Evolutionary conservation across 768 basidiomycete genomes (phyloP).

Genomic region (Russula dissimulans): DNA sequence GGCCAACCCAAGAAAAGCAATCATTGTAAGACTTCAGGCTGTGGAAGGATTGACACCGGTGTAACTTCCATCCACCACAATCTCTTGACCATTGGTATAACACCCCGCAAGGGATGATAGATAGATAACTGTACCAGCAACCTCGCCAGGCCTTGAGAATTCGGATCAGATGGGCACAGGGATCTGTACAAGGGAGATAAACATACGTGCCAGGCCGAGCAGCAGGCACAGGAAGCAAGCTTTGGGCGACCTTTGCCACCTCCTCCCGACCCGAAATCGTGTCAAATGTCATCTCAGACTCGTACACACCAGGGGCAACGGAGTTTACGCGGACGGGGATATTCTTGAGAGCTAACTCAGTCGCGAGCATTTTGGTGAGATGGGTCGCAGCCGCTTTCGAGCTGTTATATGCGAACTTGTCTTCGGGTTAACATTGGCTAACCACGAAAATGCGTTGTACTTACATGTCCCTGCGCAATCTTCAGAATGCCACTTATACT

Average conservation of each 20-base stretch:
- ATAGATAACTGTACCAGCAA: conserved; percentile 71
- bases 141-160: conserved; percentile 50
- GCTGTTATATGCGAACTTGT: conserved; percentile 74
- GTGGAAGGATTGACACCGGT: conserved; percentile 60
- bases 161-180: not conserved
- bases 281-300: conserved; percentile 64
- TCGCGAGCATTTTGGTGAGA: conserved; percentile 67
- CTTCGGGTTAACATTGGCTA: not conserved
- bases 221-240: conserved; percentile 52
- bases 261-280: conserved; percentile 37
- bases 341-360: conserved; percentile 61
- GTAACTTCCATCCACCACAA: conserved; percentile 70
- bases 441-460: conserved; percentile 22
- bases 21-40: conserved; percentile 22
- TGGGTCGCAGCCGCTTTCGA: conserved; percentile 71
- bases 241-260: conserved; percentile 48
- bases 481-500: conserved; percentile 67
- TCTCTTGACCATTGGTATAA: conserved; percentile 72
- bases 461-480: conserved; percentile 68
- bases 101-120: conserved; percentile 64
- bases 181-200: not conserved
- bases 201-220: conserved; percentile 59
- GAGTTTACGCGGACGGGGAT: conserved; percentile 63
- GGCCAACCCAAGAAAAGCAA: not conserved
- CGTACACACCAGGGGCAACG: conserved; percentile 68